These are phyloP conservation scores for Zymoseptoria tritici DNA, from an alignment of 2,329 filamentous ascomycete species.

Conservation along the genomic window DNA sequence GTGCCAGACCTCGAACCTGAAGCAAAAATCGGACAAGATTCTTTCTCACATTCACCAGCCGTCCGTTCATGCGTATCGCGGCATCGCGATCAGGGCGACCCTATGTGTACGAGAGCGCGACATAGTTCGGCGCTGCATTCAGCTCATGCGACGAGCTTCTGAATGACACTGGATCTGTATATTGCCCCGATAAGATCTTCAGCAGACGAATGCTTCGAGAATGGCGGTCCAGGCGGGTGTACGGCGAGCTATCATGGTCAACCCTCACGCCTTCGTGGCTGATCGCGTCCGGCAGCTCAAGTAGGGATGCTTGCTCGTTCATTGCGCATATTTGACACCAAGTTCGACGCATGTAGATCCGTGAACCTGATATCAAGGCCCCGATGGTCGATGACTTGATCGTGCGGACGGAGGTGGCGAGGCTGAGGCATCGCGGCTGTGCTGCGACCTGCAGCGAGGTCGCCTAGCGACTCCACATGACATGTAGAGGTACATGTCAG, in stretches of 20 bases:
- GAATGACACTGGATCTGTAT: background rate
- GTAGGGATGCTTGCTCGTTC: background rate
- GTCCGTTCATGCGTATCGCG: background rate
- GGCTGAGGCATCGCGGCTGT: background rate
- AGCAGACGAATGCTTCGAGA: background rate
- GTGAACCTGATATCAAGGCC: background rate
- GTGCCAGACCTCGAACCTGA: background rate
- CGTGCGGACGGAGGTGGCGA: background rate
- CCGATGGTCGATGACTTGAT: background rate
- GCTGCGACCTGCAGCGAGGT: background rate
- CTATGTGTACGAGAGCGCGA: conserved; percentile 4
- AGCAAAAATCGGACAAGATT: conserved; percentile 9
- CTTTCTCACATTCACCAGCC: conserved; percentile 1
- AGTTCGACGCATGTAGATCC: no score
- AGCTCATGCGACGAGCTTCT: background rate
- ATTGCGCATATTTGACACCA: background rate
- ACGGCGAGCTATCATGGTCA: background rate
- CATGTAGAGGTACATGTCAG: background rate
- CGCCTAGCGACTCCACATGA: background rate
- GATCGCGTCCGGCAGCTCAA: background rate
- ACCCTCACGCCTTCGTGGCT: background rate
- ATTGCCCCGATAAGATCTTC: background rate
- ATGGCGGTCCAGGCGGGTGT: no score
- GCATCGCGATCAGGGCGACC: background rate
- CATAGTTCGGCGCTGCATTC: background rate